Base-by-base conservation (phyloP, 2,329 filamentous ascomycete genomes). In the Talaromyces pinophilus region DNA sequence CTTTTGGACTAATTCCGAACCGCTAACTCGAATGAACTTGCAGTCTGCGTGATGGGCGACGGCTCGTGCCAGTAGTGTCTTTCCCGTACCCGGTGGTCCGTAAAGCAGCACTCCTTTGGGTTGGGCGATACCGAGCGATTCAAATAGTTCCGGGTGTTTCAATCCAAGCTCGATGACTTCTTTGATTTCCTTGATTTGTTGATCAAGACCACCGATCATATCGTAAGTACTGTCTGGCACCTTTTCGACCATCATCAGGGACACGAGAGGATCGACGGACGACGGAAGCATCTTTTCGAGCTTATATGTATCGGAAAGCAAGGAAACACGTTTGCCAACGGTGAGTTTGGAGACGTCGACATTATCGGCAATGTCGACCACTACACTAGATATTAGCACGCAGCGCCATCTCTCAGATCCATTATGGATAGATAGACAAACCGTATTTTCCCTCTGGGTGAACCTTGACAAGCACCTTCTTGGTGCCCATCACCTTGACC, bases 231-330 rank as follows among this genome's bases (percentile, higher is more conserved):
- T 97, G 85, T 99, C 95, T 17, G 95, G 95, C 17, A 99, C 95
- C 86, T 99, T 99, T 79, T 99, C 95, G 62, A 99, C 95, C 95
- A 99, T 99, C 95, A 99, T 99, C 78, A 99, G 91, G 42, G 95
- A 99, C 66, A 99, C 95, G 67, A 99, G 90, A 44, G 95, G 95
- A 77, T 99, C 95, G 77, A 99, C 95, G 22, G 95, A 99, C 64
- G 95, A 98, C 22, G 95, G 95, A 10, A 99, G 88, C 83, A 98
- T 96, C 85, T 97, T 97, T 78, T 98, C 95, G 74, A 99, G 90
- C 82, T 97, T 97, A 86, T 99, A 99, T 71, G 92, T 94, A 80
- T 99, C 95, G 74, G 93, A 97, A 67, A 99, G 87, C 54, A 99
- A 87, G 64, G 95, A 97, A 70, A 99, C 95, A 72, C 95, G 93